Evolutionary conservation across 495 filamentous ascomycete genomes (phyloP).

Genomic region (Apiosordaria backusii): DNA sequence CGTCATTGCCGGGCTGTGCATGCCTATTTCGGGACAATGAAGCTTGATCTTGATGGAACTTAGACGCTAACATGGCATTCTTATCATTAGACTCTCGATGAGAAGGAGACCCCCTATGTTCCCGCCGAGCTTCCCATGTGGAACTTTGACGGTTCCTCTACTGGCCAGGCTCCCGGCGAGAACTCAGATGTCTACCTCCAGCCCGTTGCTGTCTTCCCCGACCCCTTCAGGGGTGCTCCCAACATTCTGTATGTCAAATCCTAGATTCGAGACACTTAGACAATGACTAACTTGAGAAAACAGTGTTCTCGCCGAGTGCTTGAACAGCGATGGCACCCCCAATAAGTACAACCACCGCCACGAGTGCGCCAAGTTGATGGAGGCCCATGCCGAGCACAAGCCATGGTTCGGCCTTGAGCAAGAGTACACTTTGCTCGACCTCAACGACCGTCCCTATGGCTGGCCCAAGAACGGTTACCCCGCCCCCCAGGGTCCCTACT

Average conservation of each 20-base stretch:
- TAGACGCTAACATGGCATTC: conserved; percentile 21
- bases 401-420: conserved; percentile 99
- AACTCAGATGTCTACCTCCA: conserved; percentile 96
- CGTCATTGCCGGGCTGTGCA: neutral
- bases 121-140: conserved; percentile 90
- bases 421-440: conserved; percentile 69
- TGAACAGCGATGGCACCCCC: conserved; percentile 91
- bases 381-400: conserved; percentile 72
- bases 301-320: conserved; percentile 88
- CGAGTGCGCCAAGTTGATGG: conserved; percentile 67
- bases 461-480: conserved; percentile 90
- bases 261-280: conserved; percentile 25
- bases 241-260: conserved; percentile 63
- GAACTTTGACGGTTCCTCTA: conserved; percentile 99
- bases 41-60: conserved; percentile 8
- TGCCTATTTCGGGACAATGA: conserved; percentile 2
- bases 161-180: conserved; percentile 88
- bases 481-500: conserved; percentile 92
- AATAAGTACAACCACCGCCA: conserved; percentile 98
- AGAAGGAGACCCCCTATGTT: conserved; percentile 46
- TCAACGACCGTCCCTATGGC: conserved; percentile 83
- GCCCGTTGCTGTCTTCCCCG: conserved; percentile 84
- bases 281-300: neutral
- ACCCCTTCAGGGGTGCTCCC: conserved; percentile 77
- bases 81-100: conserved; percentile 72